Base-by-base conservation (phyloP, 176 grass and related monocot species). In the Ampelocalamus luodianensis region DNA sequence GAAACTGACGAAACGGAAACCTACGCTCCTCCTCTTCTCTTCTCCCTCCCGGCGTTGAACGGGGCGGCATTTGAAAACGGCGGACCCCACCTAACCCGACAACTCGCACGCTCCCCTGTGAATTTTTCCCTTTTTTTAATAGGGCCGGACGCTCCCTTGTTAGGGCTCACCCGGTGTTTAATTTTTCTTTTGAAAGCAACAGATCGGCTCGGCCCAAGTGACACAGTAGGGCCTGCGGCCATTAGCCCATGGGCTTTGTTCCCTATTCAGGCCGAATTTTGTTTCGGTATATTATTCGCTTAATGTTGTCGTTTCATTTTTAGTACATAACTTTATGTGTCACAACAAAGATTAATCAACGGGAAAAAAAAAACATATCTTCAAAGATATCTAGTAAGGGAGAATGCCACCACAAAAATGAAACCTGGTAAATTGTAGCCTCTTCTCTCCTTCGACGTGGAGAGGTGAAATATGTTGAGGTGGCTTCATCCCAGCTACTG, bases 51-150 rank as follows among this genome's bases (percentile, higher is more conserved):
- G 26, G 29, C 27, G 82, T 80, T 36, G 76, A 65, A 68, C 23
- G 76, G 76, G 22, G 71, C 39, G 40, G 50, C 82, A 89, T 76
- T 89, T 89, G 59, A 79, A 89, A 85, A 36, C 62, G 17, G 53
- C 2, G 80, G 82, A 51, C 61, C 82, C 82, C 50, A n/a, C 82
- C 65, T 23, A 55, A 16, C 78, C 49, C 20, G 32, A 34, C 32
- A 34, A 11, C 34, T 1, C 27, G 11, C 54, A 80, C 82, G 77
- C 77, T 49, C 68, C 70, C 82, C 76, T 22, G 76, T 67, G 63
- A 85, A 51, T 89, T 75, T 53, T 76, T 0, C 55, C 54, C 42
- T 45, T 74, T 71, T 22, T 81, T 89, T 60, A 59, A 42, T 69
- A 5, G 29, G 51, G 60, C 9, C 22, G 20, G 77, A 80, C 61